Conservation (phyloP, 2,329 filamentous ascomycete species). For the Pseudocercospora fuligena region DNA sequence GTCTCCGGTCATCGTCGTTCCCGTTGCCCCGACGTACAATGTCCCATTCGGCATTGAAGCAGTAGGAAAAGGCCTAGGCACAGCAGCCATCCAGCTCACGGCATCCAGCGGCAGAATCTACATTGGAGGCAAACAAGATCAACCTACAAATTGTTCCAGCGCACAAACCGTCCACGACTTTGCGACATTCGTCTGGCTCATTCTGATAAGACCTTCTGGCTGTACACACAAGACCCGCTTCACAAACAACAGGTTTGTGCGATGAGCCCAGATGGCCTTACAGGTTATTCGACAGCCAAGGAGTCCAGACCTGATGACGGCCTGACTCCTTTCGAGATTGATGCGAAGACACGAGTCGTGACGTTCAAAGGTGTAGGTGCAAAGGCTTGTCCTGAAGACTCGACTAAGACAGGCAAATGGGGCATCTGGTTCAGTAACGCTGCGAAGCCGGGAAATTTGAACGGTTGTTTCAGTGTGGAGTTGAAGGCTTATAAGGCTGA, state of each 20-base stretch:
- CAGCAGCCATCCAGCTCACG: constrained; percentile 19
- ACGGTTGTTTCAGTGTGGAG: constrained; percentile 15
- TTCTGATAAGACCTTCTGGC: constrained; percentile 12
- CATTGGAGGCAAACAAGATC: constrained; percentile 25
- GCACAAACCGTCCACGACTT: not conserved
- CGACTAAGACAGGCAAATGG: not conserved
- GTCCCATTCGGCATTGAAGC: not conserved
- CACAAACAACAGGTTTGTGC: constrained; percentile 20
- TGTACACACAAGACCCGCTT: constrained; percentile 14
- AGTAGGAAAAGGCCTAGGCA: not conserved
- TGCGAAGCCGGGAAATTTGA: constrained; percentile 18
- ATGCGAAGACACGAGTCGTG: constrained; percentile 8
- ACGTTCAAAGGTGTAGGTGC: constrained; percentile 17
- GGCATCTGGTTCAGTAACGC: constrained; percentile 17
- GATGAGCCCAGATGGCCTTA: not conserved
- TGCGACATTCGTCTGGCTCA: constrained; percentile 17
- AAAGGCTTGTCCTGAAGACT: constrained; percentile 19
- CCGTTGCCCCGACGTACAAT: not conserved
- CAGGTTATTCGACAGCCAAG: not conserved
- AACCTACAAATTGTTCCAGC: constrained; percentile 3
- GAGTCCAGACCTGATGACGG: not conserved
- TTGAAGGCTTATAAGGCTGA: constrained; percentile 20
- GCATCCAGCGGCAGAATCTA: constrained; percentile 24
- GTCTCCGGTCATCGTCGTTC: not conserved
- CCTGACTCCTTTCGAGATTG: constrained; percentile 15